Evolutionary conservation across 164 flowering plant species (phyloP), one percentile per base, ranked within the genome.

Genomic region (Houttuynia cordata): DNA sequence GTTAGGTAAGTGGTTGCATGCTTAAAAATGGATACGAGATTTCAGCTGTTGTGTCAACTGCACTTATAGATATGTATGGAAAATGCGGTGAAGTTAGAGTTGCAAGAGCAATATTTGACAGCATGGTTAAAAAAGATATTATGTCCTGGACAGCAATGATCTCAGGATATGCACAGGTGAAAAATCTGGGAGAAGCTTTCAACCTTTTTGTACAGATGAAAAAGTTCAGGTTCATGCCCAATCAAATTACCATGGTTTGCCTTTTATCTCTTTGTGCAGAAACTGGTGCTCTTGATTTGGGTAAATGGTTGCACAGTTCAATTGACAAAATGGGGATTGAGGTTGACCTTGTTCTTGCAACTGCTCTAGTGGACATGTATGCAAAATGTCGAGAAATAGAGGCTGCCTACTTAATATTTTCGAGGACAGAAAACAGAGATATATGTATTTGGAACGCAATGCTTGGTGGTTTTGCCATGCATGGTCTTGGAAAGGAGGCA

Each of bases 381-480:
- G 81, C 81, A 4, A 82, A 79, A 59, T 75, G 84, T 60, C 83
- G 83, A 6, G 80, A 75, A 24, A 64, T 80, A 40, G 68, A 70
- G 49, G 2, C 49, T 45, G 84, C 83, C 21, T 51, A 60, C n/a
- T 37, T 30, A 30, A 42, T 81, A 51, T 84, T 81, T 58, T 22
- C 45, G 8, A 70, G 62, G 58, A 68, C 81, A 34, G 61, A 19
- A 8, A 56, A 62, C 59, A 71, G 76, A 64, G 86, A 81, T 49
- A 68, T 72, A 13, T 67, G 78, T 63, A 69, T 80, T 76, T 80
- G 84, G 84, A 81, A 80, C 70, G 75, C 84, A 17, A 81, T 84
- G 81, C 63, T 84, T 30, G 15, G 70, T 64, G 84, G 83, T 52
- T 73, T 76, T 37, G 84, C 77, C 23, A 78, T 75, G 76, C 83